These are phyloP conservation scores for Cyclotella distinguenda DNA, from an alignment of 108 stramenopile genomes.

Conservation along the genomic window DNA sequence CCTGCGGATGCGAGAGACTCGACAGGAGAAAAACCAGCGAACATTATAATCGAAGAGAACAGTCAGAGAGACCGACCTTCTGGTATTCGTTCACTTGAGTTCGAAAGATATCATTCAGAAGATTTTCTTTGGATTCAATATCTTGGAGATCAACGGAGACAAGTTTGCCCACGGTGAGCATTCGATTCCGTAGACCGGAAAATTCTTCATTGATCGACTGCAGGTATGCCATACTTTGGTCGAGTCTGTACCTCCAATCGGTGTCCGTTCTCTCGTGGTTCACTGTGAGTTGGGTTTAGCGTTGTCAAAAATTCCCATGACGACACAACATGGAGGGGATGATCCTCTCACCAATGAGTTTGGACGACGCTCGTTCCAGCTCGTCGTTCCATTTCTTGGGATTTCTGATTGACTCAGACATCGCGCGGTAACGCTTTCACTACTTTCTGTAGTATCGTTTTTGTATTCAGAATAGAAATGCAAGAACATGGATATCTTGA, in stretches of 20 bases:
- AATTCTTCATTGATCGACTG: constrained; percentile 4
- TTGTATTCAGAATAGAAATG: no score
- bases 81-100: constrained; percentile 14
- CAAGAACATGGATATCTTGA: no score
- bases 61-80: constrained; percentile 5
- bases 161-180: background rate
- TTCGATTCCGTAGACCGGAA: constrained; percentile 13
- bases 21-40: background rate
- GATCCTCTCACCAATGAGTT: constrained; percentile 19
- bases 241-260: constrained; percentile 6
- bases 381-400: constrained; percentile 3
- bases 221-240: constrained; percentile 5
- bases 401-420: background rate
- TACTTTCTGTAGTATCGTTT: no score
- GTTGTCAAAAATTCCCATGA: background rate
- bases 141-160: constrained; percentile 15
- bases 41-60: background rate
- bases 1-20: background rate
- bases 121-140: constrained; percentile 18
- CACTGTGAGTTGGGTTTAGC: background rate
- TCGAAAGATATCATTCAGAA: constrained; percentile 10
- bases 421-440: no score
- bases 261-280: background rate
- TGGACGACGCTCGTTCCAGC: constrained; percentile 22
- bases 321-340: background rate